Conservation (phyloP, 768 basidiomycete species). For the Cyclocybe aegerita region DNA sequence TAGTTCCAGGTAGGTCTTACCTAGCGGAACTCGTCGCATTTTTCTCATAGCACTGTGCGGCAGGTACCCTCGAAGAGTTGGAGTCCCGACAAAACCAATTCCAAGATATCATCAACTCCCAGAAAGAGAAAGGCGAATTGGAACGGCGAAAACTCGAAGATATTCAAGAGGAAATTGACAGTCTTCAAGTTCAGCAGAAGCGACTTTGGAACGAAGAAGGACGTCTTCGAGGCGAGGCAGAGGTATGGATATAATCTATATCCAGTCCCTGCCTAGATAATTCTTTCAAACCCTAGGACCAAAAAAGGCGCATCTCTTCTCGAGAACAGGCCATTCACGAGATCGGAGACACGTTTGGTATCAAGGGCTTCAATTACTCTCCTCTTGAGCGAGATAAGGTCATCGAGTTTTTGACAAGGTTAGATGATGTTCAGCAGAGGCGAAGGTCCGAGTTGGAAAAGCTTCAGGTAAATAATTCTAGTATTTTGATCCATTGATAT, state of each 20-base stretch:
- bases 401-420: conserved; percentile 65
- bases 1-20: conserved; percentile 55
- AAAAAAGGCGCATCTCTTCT: conserved; percentile 64
- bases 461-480: conserved; percentile 51
- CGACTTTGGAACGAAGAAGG: conserved; percentile 64
- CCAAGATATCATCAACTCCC: conserved; percentile 51
- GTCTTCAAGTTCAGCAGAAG: conserved; percentile 50
- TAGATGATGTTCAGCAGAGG: conserved; percentile 61
- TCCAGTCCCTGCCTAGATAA: neutral
- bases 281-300: conserved; percentile 46
- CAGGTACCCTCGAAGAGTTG: conserved; percentile 77
- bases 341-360: conserved; percentile 62
- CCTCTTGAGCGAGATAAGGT: conserved; percentile 73
- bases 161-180: conserved; percentile 58
- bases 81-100: conserved; percentile 55
- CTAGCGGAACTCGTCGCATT: neutral
- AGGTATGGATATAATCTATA: conserved; percentile 38
- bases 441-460: conserved; percentile 66
- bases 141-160: conserved; percentile 58
- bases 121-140: conserved; percentile 45
- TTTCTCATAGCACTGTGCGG: conserved; percentile 3
- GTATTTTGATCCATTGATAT: neutral
- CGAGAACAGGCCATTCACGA: conserved; percentile 76
- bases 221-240: conserved; percentile 67
- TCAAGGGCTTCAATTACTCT: conserved; percentile 72